Percentiles rank a stretch among this genome's conserved stretches.
Conservation (phyloP, 805 yeast genomes). For the Yarrowia porcina region DNA sequence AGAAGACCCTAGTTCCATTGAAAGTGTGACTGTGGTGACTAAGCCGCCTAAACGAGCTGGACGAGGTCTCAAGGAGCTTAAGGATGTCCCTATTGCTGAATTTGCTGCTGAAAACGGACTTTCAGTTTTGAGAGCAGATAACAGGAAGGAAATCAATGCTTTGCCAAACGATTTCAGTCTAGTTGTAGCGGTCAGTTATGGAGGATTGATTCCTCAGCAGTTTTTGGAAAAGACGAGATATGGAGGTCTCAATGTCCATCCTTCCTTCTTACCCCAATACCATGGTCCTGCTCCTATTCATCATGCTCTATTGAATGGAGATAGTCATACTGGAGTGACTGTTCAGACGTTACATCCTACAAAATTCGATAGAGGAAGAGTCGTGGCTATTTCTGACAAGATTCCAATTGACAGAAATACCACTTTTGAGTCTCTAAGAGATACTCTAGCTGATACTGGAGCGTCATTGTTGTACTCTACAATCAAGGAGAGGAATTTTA, state of each 20-base stretch:
- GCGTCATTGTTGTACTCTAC: conserved; percentile 54
- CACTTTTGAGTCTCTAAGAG: conserved; percentile 46
- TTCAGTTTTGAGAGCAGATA: conserved; percentile 31
- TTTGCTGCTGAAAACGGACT: conserved; percentile 29
- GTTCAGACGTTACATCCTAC: conserved; percentile 88
- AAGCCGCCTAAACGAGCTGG: conserved; percentile 64
- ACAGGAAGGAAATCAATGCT: conserved; percentile 27
- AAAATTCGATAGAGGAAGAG: conserved; percentile 74
- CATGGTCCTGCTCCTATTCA: conserved; percentile 93
- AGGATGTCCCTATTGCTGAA: conserved; percentile 48
- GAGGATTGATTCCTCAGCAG: conserved; percentile 66
- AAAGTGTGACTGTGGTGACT: conserved; percentile 58
- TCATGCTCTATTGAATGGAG: conserved; percentile 64
- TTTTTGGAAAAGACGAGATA: conserved; percentile 49
- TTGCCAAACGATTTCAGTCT: conserved; percentile 47
- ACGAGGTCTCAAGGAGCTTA: conserved; percentile 46
- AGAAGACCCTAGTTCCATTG: conserved; percentile 31
- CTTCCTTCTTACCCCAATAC: conserved; percentile 75
- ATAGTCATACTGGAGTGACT: conserved; percentile 70
- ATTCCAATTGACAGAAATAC: conserved; percentile 45
- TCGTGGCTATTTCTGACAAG: conserved; percentile 56
- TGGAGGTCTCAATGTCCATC: conserved; percentile 90
- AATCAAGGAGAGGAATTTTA: conserved; percentile 40
- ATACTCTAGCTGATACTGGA: conserved; percentile 57
- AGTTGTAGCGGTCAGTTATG: conserved; percentile 91